phyloP scores from a whole-genome alignment of 2,329 filamentous ascomycete genomes.

The Aspergillus bombycis region DNA sequence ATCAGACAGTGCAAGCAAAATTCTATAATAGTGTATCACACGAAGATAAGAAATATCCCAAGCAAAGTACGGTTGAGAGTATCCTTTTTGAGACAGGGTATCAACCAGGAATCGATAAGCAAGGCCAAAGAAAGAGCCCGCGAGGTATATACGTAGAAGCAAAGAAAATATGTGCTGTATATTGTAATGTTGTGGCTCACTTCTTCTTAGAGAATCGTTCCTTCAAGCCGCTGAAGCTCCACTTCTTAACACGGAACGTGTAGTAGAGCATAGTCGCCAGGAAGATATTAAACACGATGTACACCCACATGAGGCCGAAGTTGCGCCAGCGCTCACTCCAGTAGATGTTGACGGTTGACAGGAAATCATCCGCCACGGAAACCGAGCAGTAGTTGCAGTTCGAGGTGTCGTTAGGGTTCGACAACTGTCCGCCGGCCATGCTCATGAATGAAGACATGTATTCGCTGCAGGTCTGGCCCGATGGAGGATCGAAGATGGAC shows the following conservation, averaged over 20 bases:
- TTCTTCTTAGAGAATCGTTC: slow-evolving; percentile 23
- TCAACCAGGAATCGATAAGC: neutral
- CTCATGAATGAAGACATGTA: slow-evolving; percentile 61
- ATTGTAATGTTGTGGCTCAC: neutral
- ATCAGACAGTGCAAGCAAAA: neutral
- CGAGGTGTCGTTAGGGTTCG: slow-evolving; percentile 51
- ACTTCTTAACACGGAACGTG: slow-evolving; percentile 40
- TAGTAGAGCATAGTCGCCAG: slow-evolving; percentile 51
- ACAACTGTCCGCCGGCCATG: slow-evolving; percentile 57
- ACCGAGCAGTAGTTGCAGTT: slow-evolving; percentile 56
- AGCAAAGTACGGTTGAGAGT: neutral
- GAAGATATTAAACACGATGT: slow-evolving; percentile 59
- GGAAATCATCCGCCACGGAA: slow-evolving; percentile 41
- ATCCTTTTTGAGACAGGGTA: neutral
- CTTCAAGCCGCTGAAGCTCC: slow-evolving; percentile 23
- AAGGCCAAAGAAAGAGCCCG: neutral
- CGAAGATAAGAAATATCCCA: neutral
- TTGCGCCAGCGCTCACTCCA: slow-evolving; percentile 69
- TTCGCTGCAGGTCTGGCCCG: slow-evolving; percentile 58
- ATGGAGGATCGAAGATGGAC: slow-evolving; percentile 64
- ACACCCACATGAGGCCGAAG: slow-evolving; percentile 66
- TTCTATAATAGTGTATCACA: neutral
- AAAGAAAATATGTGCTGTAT: neutral
- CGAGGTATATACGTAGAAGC: neutral
- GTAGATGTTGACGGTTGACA: slow-evolving; percentile 48